phyloP scores from a whole-genome alignment of 306 rosid species.

The Castanea crenata region DNA sequence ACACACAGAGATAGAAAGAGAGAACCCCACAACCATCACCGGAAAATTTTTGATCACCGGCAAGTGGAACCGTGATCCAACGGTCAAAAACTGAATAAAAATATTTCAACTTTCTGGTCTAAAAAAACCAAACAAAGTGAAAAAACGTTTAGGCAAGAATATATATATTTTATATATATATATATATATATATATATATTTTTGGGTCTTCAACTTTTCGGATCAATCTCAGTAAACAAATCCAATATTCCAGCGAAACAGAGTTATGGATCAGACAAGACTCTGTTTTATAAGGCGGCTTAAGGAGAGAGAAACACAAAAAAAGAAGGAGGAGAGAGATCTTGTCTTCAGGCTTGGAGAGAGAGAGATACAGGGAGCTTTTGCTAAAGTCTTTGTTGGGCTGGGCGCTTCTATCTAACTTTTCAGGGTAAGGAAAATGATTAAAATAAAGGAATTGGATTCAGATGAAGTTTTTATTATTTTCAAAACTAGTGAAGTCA shows the following conservation, averaged over 20 bases:
- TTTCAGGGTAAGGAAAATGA: conserved; percentile 31
- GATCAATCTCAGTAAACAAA: not conserved
- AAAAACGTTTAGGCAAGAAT: not conserved
- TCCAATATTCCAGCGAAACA: conserved; percentile 9
- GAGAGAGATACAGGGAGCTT: not conserved
- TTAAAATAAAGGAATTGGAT: not conserved
- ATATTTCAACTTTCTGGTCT: not conserved
- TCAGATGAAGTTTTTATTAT: not conserved
- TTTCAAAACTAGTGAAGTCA: not conserved
- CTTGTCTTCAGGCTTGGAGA: conserved; percentile 6
- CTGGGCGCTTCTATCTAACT: conserved; percentile 26
- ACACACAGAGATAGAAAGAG: not conserved
- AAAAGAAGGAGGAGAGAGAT: not conserved
- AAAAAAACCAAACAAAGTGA: not conserved
- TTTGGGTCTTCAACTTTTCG: not conserved
- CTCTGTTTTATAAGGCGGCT: conserved; percentile 1
- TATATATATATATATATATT: not conserved
- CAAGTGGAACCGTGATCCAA: conserved; percentile 27
- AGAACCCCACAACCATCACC: conserved; percentile 4
- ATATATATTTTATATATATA: too few relatives aligned
- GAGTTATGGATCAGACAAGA: not conserved
- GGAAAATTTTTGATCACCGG: conserved; percentile 8
- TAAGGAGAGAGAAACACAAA: conserved; percentile 6
- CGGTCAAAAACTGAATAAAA: conserved; percentile 17
- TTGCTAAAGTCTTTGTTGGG: conserved; percentile 13